These are phyloP conservation scores for Fusarium sp. DNA, from an alignment of 2,329 filamentous ascomycete species.

Conservation along the genomic window DNA sequence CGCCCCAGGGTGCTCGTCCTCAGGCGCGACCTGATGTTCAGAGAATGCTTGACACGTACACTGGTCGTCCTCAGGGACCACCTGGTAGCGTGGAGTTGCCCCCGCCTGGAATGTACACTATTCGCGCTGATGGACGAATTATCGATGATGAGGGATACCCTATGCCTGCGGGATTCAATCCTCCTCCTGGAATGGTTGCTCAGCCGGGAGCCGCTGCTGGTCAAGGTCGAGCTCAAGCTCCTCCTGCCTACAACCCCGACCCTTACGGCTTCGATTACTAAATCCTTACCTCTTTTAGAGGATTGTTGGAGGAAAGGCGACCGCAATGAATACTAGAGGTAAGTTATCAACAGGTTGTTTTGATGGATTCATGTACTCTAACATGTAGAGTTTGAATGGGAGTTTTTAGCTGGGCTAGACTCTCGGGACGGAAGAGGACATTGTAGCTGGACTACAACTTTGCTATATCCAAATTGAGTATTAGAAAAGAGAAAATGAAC, in stretches of 20 bases:
- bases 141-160: not conserved
- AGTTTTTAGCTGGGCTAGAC: not conserved
- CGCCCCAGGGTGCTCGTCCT: rapidly evolving
- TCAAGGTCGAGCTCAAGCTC: not conserved
- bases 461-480: too few species aligned
- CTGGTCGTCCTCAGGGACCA: not conserved
- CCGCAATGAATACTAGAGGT: rapidly evolving
- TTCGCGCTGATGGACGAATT: not conserved
- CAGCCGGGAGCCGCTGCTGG: not conserved
- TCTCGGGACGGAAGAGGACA: not conserved
- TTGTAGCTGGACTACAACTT: not conserved
- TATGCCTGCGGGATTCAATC: not conserved
- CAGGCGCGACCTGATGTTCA: not conserved
- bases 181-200: not conserved
- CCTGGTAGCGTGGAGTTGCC: not conserved
- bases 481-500: not conserved
- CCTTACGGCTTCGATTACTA: not conserved
- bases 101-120: not conserved
- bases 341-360: too few species aligned
- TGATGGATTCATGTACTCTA: not conserved
- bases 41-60: not conserved
- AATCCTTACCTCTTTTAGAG: too few species aligned
- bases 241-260: not conserved
- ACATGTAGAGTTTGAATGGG: not conserved
- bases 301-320: too few species aligned